Conservation (phyloP, 768 basidiomycete species). For the Boletus rufocinnamomeus region DNA sequence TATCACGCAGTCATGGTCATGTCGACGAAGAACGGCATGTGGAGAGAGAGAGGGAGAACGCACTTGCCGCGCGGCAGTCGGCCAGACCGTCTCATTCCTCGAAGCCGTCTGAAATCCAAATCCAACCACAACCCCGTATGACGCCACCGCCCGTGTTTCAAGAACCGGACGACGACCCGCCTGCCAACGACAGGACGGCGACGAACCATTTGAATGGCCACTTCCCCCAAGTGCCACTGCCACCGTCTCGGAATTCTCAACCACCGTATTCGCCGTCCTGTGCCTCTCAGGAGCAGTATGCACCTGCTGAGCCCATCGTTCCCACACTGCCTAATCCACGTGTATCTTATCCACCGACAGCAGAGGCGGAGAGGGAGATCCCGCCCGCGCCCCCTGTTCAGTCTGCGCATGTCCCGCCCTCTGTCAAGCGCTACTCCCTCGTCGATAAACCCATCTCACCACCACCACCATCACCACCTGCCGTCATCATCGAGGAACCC, state of each 20-base stretch:
- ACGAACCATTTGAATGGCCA: slow-evolving; percentile 15
- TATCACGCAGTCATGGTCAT: slow-evolving; percentile 40
- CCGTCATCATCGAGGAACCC: slow-evolving; percentile 47
- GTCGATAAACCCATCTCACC: slow-evolving; percentile 64
- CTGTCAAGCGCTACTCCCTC: slow-evolving; percentile 77
- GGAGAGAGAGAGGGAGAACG: slow-evolving; percentile 43
- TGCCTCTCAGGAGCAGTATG: slow-evolving; percentile 10
- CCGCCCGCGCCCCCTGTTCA: slow-evolving; percentile 32
- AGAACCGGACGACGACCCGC: slow-evolving; percentile 36
- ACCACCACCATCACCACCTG: slow-evolving; percentile 44
- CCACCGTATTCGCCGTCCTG: slow-evolving; percentile 2
- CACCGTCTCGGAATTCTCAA: slow-evolving; percentile 20
- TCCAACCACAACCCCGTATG: slow-evolving; percentile 31
- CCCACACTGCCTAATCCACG: slow-evolving; percentile 5
- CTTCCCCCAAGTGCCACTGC: slow-evolving; percentile 13
- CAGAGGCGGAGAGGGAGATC: slow-evolving; percentile 27
- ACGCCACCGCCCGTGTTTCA: slow-evolving; percentile 33
- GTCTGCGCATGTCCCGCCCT: slow-evolving; percentile 51
- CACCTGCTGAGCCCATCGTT: slow-evolving; percentile 14
- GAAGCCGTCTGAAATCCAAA: slow-evolving; percentile 36
- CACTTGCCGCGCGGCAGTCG: slow-evolving; percentile 41
- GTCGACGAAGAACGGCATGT: slow-evolving; percentile 39
- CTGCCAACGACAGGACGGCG: slow-evolving; percentile 11
- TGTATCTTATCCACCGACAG: slow-evolving; percentile 20
- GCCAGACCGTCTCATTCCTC: slow-evolving; percentile 44